Percentiles rank a stretch among this genome's conserved stretches.
Conservation (phyloP, 2,329 filamentous ascomycete species). For the Penicillium frequentans region DNA sequence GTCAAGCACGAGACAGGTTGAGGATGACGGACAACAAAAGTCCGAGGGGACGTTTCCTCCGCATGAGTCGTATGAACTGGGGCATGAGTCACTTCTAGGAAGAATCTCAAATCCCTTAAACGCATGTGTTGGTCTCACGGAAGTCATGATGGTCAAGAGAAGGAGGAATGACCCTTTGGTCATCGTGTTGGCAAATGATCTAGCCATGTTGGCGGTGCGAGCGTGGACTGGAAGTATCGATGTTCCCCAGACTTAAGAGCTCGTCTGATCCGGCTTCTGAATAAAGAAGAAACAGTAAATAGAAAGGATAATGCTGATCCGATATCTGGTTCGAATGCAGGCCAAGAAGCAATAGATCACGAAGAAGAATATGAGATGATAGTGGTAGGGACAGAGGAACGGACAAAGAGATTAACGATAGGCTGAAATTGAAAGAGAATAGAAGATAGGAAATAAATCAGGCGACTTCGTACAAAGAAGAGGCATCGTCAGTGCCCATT, state of each 20-base stretch:
- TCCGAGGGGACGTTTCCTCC: constrained; percentile 38
- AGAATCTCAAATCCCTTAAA: constrained; percentile 17
- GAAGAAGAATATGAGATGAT: constrained; percentile 1
- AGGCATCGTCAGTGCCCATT: constrained; percentile 5
- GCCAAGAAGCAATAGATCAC: constrained; percentile 1
- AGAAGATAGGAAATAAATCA: constrained; percentile 1
- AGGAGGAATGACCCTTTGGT: constrained; percentile 17
- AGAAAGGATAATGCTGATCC: background rate
- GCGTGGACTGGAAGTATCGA: background rate
- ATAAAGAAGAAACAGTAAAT: background rate
- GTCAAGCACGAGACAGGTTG: constrained; percentile 45
- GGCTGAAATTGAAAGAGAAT: constrained; percentile 11
- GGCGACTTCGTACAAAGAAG: constrained; percentile 6
- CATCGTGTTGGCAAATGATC: background rate
- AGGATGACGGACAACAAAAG: constrained; percentile 46
- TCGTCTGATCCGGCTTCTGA: background rate
- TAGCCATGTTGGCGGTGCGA: constrained; percentile 13
- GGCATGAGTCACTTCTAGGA: constrained; percentile 30
- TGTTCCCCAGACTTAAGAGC: background rate
- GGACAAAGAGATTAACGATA: constrained; percentile 7
- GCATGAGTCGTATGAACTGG: constrained; percentile 37
- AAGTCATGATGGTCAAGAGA: constrained; percentile 24
- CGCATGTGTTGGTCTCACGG: constrained; percentile 21
- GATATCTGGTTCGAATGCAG: constrained; percentile 3
- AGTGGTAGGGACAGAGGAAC: background rate